Conservation (phyloP, 2,329 filamentous ascomycete species). For the Microdochium nivale region DNA sequence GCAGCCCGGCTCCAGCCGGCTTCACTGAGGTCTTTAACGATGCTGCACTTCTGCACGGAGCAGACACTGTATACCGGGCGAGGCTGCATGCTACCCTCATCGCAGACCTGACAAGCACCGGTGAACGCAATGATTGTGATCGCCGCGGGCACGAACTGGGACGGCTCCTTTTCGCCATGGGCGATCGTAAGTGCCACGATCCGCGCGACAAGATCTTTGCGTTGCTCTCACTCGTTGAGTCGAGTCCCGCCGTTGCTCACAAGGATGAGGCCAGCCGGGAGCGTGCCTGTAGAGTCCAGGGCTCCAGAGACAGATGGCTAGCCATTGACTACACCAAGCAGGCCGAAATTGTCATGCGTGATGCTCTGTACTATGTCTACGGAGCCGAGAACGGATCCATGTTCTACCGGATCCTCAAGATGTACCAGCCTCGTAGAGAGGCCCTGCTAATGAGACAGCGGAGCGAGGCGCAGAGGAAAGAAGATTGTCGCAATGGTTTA, state of each 20-base stretch:
- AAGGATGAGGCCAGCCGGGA: not conserved
- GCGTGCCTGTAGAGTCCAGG: too few relatives aligned
- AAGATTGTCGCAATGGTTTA: not conserved
- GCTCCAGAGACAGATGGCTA: too few relatives aligned
- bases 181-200: not conserved
- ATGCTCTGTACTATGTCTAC: not conserved
- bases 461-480: not conserved
- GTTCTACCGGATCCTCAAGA: not conserved
- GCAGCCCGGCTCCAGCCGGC: not conserved
- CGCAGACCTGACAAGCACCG: not conserved
- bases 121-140: not conserved
- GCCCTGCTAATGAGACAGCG: not conserved
- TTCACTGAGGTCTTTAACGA: not conserved
- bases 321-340: not conserved
- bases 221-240: not conserved
- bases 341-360: not conserved
- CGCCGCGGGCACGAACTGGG: not conserved
- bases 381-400: not conserved
- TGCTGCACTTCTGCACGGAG: too few relatives aligned
- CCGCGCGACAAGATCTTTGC: not conserved
- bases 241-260: not conserved
- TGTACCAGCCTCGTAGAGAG: not conserved
- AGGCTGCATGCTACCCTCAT: too few relatives aligned
- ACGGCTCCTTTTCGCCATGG: not conserved
- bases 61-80: too few relatives aligned